Percentiles rank a stretch among this genome's conserved stretches.
Evolutionary conservation across 2,329 filamentous ascomycete genomes (phyloP).

Genomic region (Diaporthe amygdali): DNA sequence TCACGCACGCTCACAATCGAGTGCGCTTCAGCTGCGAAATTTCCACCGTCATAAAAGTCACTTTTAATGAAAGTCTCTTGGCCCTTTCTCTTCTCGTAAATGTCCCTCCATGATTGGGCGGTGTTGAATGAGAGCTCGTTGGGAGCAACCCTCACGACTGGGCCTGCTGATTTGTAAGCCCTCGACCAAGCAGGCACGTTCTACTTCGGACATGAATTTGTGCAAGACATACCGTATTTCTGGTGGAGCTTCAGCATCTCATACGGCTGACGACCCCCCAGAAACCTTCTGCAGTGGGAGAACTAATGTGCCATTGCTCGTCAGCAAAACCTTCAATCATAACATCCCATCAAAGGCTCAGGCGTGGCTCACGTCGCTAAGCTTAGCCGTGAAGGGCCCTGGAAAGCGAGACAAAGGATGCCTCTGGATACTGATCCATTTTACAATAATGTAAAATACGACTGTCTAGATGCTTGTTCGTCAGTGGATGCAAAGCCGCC

Average conservation of each 20-base stretch:
- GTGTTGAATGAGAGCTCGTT: slow-evolving; percentile 21
- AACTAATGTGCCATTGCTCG: neutral
- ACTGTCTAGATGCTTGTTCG: neutral
- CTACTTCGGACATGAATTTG: neutral
- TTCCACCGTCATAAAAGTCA: slow-evolving; percentile 34
- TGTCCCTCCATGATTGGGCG: slow-evolving; percentile 19
- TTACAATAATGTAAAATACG: neutral
- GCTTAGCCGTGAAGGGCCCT: neutral
- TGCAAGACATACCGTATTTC: neutral
- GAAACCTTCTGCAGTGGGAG: slow-evolving; percentile 6
- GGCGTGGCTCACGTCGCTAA: neutral
- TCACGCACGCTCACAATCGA: slow-evolving; percentile 35
- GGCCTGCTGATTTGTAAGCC: neutral
- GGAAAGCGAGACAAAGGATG: slow-evolving; percentile 3
- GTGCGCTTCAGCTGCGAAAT: slow-evolving; percentile 26
- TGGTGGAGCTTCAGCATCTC: slow-evolving; percentile 6
- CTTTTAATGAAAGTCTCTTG: slow-evolving; percentile 28
- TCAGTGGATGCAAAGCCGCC: neutral
- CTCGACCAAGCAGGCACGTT: neutral
- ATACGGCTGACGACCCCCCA: slow-evolving; percentile 14
- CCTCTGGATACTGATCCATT: neutral
- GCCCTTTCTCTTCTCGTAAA: slow-evolving; percentile 28
- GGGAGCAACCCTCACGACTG: slow-evolving; percentile 2
- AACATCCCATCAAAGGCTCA: too few relatives aligned
- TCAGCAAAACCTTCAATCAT: neutral